phyloP scores from a whole-genome alignment of 306 rosid species.

The Cucurbita argyrosperma region DNA sequence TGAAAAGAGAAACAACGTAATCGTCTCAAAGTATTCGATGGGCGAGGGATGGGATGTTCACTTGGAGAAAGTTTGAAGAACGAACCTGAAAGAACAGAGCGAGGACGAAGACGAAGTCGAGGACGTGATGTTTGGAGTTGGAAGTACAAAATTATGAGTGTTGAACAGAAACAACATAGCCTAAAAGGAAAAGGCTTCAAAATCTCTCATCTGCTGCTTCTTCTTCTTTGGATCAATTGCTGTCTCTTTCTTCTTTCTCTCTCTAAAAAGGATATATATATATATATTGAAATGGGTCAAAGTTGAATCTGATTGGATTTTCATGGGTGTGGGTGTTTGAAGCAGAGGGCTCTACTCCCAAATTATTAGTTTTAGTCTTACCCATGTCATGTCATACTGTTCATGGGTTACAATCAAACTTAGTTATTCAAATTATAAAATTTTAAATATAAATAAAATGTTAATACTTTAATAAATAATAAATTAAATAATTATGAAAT shows the following conservation, averaged over 20 bases:
- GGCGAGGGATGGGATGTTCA: background rate
- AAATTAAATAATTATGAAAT: too few species aligned
- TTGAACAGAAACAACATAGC: background rate
- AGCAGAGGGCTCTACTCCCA: background rate
- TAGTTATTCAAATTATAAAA: too few species aligned
- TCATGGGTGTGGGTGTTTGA: constrained; percentile 3
- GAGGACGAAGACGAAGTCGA: background rate
- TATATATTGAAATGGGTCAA: background rate
- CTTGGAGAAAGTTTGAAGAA: background rate
- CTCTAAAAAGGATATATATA: background rate
- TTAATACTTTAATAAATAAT: too few species aligned
- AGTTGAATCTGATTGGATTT: background rate
- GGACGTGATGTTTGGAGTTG: background rate
- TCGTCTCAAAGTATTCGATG: background rate
- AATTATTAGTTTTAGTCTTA: background rate
- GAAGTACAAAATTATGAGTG: background rate
- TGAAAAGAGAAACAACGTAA: background rate
- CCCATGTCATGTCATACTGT: too few species aligned
- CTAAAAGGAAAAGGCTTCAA: background rate
- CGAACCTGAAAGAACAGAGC: background rate
- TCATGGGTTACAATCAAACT: too few species aligned
- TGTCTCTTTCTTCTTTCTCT: background rate
- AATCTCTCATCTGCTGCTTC: background rate
- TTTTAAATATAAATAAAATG: background rate
- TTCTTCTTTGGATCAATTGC: background rate